These are phyloP conservation scores for Penicilliopsis zonata DNA, from an alignment of 495 filamentous ascomycete genomes.

Conservation along the genomic window DNA sequence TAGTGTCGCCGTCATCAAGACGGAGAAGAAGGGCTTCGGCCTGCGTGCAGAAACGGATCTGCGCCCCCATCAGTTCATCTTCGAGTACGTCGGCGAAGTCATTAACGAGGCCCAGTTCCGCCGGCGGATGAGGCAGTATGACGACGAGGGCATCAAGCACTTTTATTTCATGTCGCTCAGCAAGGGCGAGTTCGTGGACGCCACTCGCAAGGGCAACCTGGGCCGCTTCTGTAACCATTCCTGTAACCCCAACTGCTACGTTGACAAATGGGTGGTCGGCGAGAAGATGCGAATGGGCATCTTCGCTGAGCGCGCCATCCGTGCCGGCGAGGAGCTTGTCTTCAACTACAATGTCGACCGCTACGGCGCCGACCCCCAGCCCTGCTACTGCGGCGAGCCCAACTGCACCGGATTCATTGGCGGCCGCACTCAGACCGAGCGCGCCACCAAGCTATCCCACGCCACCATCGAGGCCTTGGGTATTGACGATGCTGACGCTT, in stretches of 20 bases:
- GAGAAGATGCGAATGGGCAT: constrained; percentile 98
- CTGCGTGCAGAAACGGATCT: constrained; percentile 70
- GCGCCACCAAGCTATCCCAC: constrained; percentile 81
- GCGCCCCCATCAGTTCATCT: constrained; percentile 78
- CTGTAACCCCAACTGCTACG: constrained; percentile 97
- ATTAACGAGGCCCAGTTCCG: constrained; percentile 87
- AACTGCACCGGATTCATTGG: constrained; percentile 97
- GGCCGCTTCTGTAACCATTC: constrained; percentile 98
- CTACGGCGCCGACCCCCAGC: constrained; percentile 92
- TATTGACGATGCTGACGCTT: constrained; percentile 84
- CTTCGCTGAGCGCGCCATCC: constrained; percentile 80
- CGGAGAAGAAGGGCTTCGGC: constrained; percentile 93
- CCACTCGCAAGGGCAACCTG: constrained; percentile 91
- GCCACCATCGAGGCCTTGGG: constrained; percentile 90
- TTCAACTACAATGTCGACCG: constrained; percentile 99
- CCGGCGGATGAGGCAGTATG: constrained; percentile 79
- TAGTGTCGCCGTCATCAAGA: constrained; percentile 87
- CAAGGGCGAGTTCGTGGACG: constrained; percentile 94
- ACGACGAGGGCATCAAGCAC: constrained; percentile 91
- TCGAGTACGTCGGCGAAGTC: constrained; percentile 97
- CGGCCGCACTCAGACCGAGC: constrained; percentile 93
- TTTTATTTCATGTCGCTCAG: constrained; percentile 99
- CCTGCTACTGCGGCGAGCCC: constrained; percentile 89
- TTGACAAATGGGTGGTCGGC: constrained; percentile 99
- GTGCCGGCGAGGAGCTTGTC: constrained; percentile 88